Evolutionary conservation across 2,329 filamentous ascomycete species (phyloP).

Genomic region (Beauveria scarabaeidicola): DNA sequence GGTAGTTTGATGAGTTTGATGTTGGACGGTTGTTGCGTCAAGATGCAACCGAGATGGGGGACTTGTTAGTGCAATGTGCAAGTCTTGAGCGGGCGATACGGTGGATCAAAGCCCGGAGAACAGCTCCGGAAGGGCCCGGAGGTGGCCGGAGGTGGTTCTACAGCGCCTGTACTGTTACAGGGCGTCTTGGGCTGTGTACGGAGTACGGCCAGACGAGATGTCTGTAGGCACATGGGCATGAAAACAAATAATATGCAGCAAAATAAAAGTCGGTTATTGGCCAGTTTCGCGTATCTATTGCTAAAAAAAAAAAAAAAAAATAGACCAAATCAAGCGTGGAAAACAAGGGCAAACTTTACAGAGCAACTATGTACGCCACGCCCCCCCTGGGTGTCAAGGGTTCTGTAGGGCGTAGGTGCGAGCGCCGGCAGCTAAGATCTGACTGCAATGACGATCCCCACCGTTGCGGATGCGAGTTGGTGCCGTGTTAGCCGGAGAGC

Average conservation of each 20-base stretch:
- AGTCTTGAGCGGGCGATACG: background rate
- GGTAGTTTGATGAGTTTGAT: too few relatives aligned
- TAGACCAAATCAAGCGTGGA: too few relatives aligned
- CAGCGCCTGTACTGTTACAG: background rate
- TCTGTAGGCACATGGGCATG: too few relatives aligned
- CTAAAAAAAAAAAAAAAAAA: too few relatives aligned
- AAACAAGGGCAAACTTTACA: too few relatives aligned
- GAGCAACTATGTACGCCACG: background rate
- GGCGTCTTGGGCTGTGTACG: background rate
- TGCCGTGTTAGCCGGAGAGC: slow-evolving; percentile 8
- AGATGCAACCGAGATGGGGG: background rate
- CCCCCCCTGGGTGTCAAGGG: background rate
- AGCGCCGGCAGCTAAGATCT: slow-evolving; percentile 10
- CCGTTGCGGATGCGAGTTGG: slow-evolving; percentile 1
- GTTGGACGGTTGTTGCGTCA: background rate
- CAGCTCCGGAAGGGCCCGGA: background rate
- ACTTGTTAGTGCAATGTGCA: background rate
- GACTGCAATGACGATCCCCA: slow-evolving; percentile 6
- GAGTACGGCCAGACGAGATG: too few relatives aligned
- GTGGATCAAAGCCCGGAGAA: background rate
- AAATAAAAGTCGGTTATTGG: background rate
- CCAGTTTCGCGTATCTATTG: too few relatives aligned
- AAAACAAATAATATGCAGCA: too few relatives aligned
- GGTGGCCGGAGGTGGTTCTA: background rate
- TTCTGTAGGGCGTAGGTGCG: background rate